These are phyloP conservation scores for Gastrolobium villosum DNA, from an alignment of 306 rosid genomes.

Conservation along the genomic window DNA sequence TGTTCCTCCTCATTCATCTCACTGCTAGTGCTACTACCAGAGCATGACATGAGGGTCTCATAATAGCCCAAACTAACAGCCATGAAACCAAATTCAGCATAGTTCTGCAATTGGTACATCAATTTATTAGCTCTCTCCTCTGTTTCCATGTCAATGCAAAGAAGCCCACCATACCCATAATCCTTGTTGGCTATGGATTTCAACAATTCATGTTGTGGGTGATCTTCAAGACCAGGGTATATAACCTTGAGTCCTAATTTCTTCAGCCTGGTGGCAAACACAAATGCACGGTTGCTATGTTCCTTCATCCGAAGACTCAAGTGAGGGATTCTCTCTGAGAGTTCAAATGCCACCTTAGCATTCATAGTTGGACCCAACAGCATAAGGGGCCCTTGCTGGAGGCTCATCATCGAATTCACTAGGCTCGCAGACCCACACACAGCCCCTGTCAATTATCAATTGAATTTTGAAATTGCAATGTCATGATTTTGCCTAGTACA, in stretches of 20 bases:
- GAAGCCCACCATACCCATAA: slow-evolving; percentile 82
- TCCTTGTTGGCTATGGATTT: slow-evolving; percentile 65
- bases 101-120: no score
- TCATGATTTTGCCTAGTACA: no score
- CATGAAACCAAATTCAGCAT: no score
- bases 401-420: slow-evolving; percentile 85
- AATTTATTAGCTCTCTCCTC: no score
- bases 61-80: no score
- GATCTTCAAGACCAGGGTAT: slow-evolving; percentile 85
- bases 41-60: slow-evolving; percentile 91
- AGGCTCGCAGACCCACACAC: slow-evolving; percentile 78
- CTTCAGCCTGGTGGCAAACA: slow-evolving; percentile 67
- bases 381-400: slow-evolving; percentile 81
- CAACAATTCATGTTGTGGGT: slow-evolving; percentile 72
- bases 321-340: slow-evolving; percentile 89
- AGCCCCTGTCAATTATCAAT: no score
- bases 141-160: no score
- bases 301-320: slow-evolving; percentile 74
- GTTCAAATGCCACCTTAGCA: slow-evolving; percentile 87
- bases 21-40: slow-evolving; percentile 93
- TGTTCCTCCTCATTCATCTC: slow-evolving; percentile 73
- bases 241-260: slow-evolving; percentile 71
- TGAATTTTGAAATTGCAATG: no score
- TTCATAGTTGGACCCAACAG: slow-evolving; percentile 93
- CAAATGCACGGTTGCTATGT: slow-evolving; percentile 74